Evolutionary conservation across 2,329 filamentous ascomycete genomes (phyloP).

Genomic region (Sclerotiophoma versabilis): DNA sequence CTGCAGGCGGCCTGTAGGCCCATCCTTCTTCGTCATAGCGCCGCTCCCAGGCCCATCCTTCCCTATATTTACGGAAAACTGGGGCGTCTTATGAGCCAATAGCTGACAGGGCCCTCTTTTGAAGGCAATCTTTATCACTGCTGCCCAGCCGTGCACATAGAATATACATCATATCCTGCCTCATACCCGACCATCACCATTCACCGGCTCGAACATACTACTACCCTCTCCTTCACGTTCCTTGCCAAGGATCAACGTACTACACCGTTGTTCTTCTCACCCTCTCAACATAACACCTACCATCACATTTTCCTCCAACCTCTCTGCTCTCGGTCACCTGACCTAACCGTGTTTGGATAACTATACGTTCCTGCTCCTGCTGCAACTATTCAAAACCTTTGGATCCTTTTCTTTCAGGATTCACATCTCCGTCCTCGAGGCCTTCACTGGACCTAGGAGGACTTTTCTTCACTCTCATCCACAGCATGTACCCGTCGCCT

Average conservation of each 20-base stretch:
- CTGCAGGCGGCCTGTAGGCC: constrained; percentile 41
- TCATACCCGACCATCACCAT: constrained; percentile 32
- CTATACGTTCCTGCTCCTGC: constrained; percentile 13
- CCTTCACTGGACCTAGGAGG: constrained; percentile 52
- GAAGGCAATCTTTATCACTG: constrained; percentile 41
- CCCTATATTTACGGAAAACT: constrained; percentile 49
- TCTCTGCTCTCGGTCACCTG: constrained; percentile 29
- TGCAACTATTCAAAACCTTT: constrained; percentile 14
- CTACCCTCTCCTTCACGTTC: constrained; percentile 35
- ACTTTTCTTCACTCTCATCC: constrained; percentile 28
- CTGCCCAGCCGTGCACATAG: constrained; percentile 46
- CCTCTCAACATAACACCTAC: constrained; percentile 19
- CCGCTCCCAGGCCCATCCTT: constrained; percentile 42
- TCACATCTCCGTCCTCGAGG: constrained; percentile 46
- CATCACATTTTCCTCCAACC: constrained; percentile 12
- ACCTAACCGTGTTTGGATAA: constrained; percentile 25
- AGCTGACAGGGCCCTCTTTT: constrained; percentile 22
- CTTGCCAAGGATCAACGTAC: constrained; percentile 17
- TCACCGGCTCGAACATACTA: constrained; percentile 24
- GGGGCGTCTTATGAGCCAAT: constrained; percentile 41
- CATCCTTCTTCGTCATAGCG: constrained; percentile 50
- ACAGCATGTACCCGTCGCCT: constrained; percentile 59
- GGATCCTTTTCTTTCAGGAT: constrained; percentile 27
- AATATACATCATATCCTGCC: constrained; percentile 49
- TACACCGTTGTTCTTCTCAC: constrained; percentile 23